These are phyloP conservation scores for Colletotrichum tropicicola DNA, from an alignment of 2,329 filamentous ascomycete species.

Conservation along the genomic window DNA sequence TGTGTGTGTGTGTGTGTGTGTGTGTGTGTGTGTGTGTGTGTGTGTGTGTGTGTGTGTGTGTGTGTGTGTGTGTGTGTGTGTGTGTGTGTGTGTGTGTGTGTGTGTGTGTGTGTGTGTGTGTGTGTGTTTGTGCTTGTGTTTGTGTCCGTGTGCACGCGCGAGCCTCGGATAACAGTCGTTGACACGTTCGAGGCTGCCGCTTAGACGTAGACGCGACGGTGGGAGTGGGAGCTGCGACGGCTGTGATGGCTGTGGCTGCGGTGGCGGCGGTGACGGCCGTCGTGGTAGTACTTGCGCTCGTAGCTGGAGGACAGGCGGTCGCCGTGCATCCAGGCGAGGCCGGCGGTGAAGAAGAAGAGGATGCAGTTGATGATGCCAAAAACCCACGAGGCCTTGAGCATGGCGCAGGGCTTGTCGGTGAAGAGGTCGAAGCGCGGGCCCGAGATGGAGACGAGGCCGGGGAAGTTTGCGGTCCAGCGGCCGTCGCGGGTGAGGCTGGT, in stretches of 20 bases:
- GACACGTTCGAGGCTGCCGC: not conserved
- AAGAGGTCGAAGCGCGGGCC: constrained; percentile 61
- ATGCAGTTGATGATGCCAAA: constrained; percentile 89
- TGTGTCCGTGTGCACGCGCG: not conserved
- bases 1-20: too few relatives aligned
- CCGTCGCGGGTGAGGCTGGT: constrained; percentile 59
- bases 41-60: too few relatives aligned
- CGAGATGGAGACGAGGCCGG: constrained; percentile 66
- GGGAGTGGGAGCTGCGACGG: constrained; percentile 33
- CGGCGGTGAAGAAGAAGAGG: constrained; percentile 80
- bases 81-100: too few relatives aligned
- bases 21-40: too few relatives aligned
- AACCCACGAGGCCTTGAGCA: constrained; percentile 92
- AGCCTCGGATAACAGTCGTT: not conserved
- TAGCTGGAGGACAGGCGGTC: constrained; percentile 47
- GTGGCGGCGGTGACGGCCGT: constrained; percentile 37
- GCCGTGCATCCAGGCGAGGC: constrained; percentile 72
- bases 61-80: too few relatives aligned
- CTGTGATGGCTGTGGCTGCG: constrained; percentile 46
- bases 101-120: not conserved
- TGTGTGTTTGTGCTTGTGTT: not conserved
- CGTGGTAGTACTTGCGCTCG: constrained; percentile 51
- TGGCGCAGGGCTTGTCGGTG: constrained; percentile 81
- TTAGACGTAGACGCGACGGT: constrained; percentile 33
- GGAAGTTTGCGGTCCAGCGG: constrained; percentile 66